Base-by-base conservation (phyloP, 1,139 yeast genomes). In the Blastobotrys petasosporus region DNA sequence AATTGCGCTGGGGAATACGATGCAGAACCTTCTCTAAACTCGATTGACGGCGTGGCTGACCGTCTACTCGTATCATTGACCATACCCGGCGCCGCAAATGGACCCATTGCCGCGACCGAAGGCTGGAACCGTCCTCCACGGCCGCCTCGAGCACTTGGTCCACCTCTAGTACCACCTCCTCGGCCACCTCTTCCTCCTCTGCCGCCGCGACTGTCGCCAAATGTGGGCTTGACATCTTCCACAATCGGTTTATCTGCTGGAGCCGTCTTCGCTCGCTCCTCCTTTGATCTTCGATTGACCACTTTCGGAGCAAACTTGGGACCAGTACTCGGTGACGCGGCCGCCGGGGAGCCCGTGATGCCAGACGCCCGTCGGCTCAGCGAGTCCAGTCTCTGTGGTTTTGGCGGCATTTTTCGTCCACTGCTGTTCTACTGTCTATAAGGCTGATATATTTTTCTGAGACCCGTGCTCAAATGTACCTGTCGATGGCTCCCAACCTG, bases 291-390 rank as follows among this genome's bases (percentile, higher is more conserved):
- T 64, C 97, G 72, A 1, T 85, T 86, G 36, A 87, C 95, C 1
- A 73, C 82, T 62, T 87, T 87, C 1, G 96, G 96, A 60, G 81
- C 77, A 65, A 87, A 87, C 63, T 82, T 80, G 77, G 70, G 28
- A 73, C 71, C 16, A 79, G 77, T 28, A 28, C 28, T 23, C 12
- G 32, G 13, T 7, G 32, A 12, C 3, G 41, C 40, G 2, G 45
- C 29, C 6, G 45, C 37, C 7, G 47, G 40, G 9, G 39, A 28
- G 10, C 37, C 44, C 7, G 25, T 20, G 25, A 20, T 7, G 7
- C 25, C 25, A 20, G 25, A 20, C 11, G 33, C 35, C 20, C 46
- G 46, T 13, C 47, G 13, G 20, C 23, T 40, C 38, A 48, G 23
- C 10, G 51, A 48, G 37, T 48, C 48, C 36, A 48, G 32, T 25